A percentile compares a stretch with the other conserved stretches of the same genome.
phyloP scores from a whole-genome alignment of 2,329 filamentous ascomycete genomes.

The Epichloe amarillans region DNA sequence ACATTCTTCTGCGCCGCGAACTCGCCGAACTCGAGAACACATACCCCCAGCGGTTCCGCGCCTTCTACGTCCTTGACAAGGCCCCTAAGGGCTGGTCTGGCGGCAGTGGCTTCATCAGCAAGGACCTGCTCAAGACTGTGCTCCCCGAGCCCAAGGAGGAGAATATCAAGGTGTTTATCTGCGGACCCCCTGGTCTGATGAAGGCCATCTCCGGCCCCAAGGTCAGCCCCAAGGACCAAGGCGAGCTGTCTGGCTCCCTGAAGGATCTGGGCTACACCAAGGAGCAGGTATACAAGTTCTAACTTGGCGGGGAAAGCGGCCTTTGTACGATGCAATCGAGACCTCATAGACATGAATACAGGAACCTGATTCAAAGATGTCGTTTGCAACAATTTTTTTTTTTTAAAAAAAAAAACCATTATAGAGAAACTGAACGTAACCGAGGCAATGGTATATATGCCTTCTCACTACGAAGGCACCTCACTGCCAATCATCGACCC shows the following conservation, averaged over 20 bases:
- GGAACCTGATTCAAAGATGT: too few species aligned
- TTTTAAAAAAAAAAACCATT: too few species aligned
- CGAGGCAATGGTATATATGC: too few species aligned
- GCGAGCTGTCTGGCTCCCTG: slow-evolving; percentile 69
- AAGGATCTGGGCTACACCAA: slow-evolving; percentile 59
- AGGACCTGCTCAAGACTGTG: slow-evolving; percentile 89
- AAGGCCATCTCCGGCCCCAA: slow-evolving; percentile 83
- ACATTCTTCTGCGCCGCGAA: slow-evolving; percentile 84
- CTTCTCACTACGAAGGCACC: too few species aligned
- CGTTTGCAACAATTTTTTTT: too few species aligned
- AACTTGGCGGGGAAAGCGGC: slow-evolving; percentile 8
- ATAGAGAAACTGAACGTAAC: too few species aligned
- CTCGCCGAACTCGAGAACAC: slow-evolving; percentile 81
- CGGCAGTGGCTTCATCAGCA: slow-evolving; percentile 68
- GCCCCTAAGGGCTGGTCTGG: slow-evolving; percentile 66
- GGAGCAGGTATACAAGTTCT: slow-evolving; percentile 95
- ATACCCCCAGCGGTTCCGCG: slow-evolving; percentile 87
- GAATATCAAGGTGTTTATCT: slow-evolving; percentile 95
- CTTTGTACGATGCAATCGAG: too few species aligned
- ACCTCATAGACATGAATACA: too few species aligned
- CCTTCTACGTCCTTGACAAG: slow-evolving; percentile 87
- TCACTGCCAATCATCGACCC: too few species aligned
- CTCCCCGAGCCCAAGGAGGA: slow-evolving; percentile 82
- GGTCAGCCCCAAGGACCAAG: slow-evolving; percentile 87
- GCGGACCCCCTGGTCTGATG: slow-evolving; percentile 89